Conservation (phyloP, 2,329 filamentous ascomycete species). For the Teratosphaeria viscida region DNA sequence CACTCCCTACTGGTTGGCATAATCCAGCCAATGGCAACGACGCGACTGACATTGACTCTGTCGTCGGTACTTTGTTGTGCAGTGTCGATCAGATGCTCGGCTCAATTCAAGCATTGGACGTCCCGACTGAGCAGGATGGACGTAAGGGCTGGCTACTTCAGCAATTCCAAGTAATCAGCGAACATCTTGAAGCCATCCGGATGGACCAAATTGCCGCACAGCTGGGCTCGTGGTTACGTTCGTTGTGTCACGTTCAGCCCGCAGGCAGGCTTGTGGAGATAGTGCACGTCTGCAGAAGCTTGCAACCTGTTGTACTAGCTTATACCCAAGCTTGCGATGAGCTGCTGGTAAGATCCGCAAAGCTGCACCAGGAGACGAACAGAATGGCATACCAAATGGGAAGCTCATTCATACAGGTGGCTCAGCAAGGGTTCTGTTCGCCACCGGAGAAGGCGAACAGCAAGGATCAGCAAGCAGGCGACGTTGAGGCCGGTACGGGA, state of each 20-base stretch:
- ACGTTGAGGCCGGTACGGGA: slow-evolving; percentile 83
- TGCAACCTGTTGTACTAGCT: slow-evolving; percentile 6
- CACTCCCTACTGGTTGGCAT: slow-evolving; percentile 43
- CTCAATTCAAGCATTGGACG: neutral
- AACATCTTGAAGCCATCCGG: neutral
- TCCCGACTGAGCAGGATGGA: neutral
- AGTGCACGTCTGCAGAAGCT: neutral
- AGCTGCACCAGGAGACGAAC: neutral
- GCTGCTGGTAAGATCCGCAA: neutral
- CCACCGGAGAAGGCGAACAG: slow-evolving; percentile 61
- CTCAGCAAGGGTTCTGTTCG: slow-evolving; percentile 80
- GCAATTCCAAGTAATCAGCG: neutral
- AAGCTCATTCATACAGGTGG: slow-evolving; percentile 67
- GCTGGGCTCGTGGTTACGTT: neutral
- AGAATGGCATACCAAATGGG: slow-evolving; percentile 37
- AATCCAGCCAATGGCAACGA: slow-evolving; percentile 7
- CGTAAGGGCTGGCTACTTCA: neutral
- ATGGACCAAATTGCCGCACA: neutral
- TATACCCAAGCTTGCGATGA: slow-evolving; percentile 11
- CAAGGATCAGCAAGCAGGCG: slow-evolving; percentile 43
- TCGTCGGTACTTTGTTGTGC: neutral
- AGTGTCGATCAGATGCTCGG: slow-evolving; percentile 2
- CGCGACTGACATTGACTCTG: neutral
- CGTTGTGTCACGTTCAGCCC: neutral
- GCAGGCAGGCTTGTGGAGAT: neutral